A percentile compares a stretch with the other conserved stretches of the same genome.
These are phyloP conservation scores for Globisporangium nunn DNA, from an alignment of 352 stramenopile genomes.

Conservation along the genomic window DNA sequence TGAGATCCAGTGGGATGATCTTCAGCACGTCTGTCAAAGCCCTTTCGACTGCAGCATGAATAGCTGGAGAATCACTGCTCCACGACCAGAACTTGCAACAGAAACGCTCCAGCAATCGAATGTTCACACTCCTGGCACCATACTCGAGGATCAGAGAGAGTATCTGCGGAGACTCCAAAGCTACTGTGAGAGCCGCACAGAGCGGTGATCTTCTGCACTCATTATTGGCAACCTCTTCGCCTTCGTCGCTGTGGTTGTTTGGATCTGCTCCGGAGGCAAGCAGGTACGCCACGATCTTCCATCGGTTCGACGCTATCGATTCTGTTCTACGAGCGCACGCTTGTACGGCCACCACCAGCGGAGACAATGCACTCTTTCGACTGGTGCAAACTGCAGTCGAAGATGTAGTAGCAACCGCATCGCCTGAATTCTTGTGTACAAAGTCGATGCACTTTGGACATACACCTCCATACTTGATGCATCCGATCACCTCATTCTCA, in stretches of 20 bases:
- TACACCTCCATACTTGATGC: conserved; percentile 20
- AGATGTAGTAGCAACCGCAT: neutral
- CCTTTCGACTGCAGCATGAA: neutral
- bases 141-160: conserved; percentile 19
- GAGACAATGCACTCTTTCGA: neutral
- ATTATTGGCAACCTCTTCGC: neutral
- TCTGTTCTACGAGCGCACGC: conserved; percentile 7
- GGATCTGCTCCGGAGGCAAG: conserved; percentile 18
- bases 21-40: neutral
- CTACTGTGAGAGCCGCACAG: conserved; percentile 18
- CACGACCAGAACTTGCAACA: conserved; percentile 1
- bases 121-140: conserved; percentile 15
- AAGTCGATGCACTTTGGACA: conserved; percentile 12
- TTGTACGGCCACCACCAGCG: conserved; percentile 29
- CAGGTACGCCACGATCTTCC: conserved; percentile 23
- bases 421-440: neutral
- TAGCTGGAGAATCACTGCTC: neutral
- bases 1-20: neutral
- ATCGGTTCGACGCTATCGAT: neutral
- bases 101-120: conserved; percentile 11
- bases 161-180: conserved; percentile 6
- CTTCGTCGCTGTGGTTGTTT: conserved; percentile 8
- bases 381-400: neutral
- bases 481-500: conserved; percentile 5
- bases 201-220: conserved; percentile 2